These are phyloP conservation scores for Uronychia setigera DNA, from an alignment of 73 alveolate species.

Conservation along the genomic window DNA sequence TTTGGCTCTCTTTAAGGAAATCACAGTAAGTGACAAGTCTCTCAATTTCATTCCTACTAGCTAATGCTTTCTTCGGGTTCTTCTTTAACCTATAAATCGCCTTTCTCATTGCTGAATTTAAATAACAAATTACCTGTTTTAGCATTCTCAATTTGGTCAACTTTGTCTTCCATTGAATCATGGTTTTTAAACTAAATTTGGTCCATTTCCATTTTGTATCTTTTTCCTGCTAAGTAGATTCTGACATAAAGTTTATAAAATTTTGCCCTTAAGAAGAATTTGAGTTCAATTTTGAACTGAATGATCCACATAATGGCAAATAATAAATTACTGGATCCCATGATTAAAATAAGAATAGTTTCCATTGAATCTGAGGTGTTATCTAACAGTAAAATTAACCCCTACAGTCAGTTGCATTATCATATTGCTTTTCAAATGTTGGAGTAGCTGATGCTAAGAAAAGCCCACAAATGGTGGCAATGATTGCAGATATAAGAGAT, in stretches of 20 bases:
- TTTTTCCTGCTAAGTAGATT: not conserved
- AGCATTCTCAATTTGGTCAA: too few species aligned
- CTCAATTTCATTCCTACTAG: too few species aligned
- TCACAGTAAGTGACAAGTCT: too few species aligned
- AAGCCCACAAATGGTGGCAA: conserved; percentile 65
- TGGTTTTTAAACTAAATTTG: not conserved
- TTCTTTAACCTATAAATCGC: too few species aligned
- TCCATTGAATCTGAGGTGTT: too few species aligned
- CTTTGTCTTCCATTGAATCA: not conserved
- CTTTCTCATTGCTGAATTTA: too few species aligned
- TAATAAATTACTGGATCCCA: not conserved
- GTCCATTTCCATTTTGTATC: not conserved
- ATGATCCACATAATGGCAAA: not conserved
- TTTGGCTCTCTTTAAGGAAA: too few species aligned
- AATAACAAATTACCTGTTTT: too few species aligned
- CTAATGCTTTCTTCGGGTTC: too few species aligned
- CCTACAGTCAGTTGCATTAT: not conserved
- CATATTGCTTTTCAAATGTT: too few species aligned
- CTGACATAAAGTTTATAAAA: too few species aligned
- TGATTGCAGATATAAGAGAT: conserved; percentile 26
- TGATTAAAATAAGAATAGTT: not conserved
- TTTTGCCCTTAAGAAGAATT: not conserved
- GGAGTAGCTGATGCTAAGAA: conserved; percentile 35
- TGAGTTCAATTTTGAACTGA: not conserved
- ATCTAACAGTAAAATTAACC: not conserved